Conservation (phyloP, 73 alveolate genomes). For the Symbiodinium pilosum region DNA sequence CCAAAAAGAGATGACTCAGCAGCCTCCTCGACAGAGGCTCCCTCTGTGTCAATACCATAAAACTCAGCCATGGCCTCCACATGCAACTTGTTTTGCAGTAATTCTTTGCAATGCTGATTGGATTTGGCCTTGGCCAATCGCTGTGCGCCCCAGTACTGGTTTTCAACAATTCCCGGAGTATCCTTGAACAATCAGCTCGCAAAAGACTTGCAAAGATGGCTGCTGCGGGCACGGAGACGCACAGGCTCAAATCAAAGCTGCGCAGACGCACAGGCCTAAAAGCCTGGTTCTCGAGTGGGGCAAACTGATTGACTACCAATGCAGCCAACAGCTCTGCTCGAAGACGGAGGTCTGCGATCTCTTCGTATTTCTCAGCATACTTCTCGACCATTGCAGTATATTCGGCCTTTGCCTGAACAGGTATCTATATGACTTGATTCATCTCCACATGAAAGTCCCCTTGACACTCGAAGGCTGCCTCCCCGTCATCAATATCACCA, state of each 20-base stretch:
- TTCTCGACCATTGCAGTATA: slow-evolving; percentile 23
- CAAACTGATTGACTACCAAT: too few relatives aligned
- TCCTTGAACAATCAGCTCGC: slow-evolving; percentile 19
- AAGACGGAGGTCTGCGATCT: slow-evolving; percentile 37
- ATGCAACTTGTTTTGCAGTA: not conserved
- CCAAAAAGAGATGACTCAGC: too few relatives aligned
- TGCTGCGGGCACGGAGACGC: too few relatives aligned
- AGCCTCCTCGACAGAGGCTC: slow-evolving; percentile 54
- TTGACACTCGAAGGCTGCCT: not conserved
- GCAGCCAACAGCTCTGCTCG: slow-evolving; percentile 8
- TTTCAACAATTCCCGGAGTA: slow-evolving; percentile 62
- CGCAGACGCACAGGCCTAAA: too few relatives aligned
- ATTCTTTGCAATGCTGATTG: not conserved
- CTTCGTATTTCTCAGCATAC: slow-evolving; percentile 50
- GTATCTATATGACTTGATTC: too few relatives aligned
- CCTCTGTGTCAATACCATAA: slow-evolving; percentile 54
- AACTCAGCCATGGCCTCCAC: slow-evolving; percentile 27
- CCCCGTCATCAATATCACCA: slow-evolving; percentile 82
- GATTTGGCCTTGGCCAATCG: slow-evolving; percentile 32
- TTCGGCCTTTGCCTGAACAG: slow-evolving; percentile 34
- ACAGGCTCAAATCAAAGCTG: too few relatives aligned
- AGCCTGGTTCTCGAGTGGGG: too few relatives aligned
- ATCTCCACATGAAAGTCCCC: too few relatives aligned
- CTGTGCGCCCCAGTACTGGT: slow-evolving; percentile 89
- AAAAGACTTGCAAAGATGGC: too few relatives aligned